Evolutionary conservation across 345 rosid genomes (phyloP), one percentile per base, ranked within the genome.

Genomic region (Excoecaria agallocha): DNA sequence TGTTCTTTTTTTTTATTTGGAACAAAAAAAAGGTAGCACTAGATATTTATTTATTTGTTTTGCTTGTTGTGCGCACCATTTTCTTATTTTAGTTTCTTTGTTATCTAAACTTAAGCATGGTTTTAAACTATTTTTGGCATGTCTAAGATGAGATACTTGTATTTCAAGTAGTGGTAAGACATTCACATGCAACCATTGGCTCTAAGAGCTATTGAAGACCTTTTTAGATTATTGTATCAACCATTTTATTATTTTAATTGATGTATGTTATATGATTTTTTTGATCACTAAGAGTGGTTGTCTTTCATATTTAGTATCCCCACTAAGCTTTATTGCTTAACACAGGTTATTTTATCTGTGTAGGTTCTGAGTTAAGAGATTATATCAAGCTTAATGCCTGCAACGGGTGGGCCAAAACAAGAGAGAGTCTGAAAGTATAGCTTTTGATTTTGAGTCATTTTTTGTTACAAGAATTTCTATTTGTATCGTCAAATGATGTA

Each of bases 181-280:
- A 68, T 94, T 83, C 76, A 94, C n/a, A 94, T 94, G 98, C 93
- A 94, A 84, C 98, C 98, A 41, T 76, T 95, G 78, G 98, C 99
- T 73, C 83, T 93, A 46, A 83, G 97, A 71, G 97, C 98, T 73
- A 85, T 79, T 68, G 88, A 90, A 82, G 97, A 95, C 80, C 90
- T 95, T 76, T 86, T 93, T 80, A 89, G 97, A 87, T 83, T 77
- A 82, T 83, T 93, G 89, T 90, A 83, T 79, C 98, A 90, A 79
- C 97, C 98, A 70, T 84, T 82, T 74, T 93, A 95, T 78, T 87
- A 83, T 35, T n/a, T n/a, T n/a, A n/a, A n/a, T n/a, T n/a, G n/a
- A n/a, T n/a, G n/a, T n/a, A n/a, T n/a, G n/a, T n/a, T n/a, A n/a
- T n/a, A n/a, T n/a, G n/a, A n/a, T n/a, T n/a, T n/a, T n/a, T n/a